These are phyloP conservation scores for Gaeumannomyces tritici DNA, from an alignment of 2,329 filamentous ascomycete genomes.

Conservation along the genomic window DNA sequence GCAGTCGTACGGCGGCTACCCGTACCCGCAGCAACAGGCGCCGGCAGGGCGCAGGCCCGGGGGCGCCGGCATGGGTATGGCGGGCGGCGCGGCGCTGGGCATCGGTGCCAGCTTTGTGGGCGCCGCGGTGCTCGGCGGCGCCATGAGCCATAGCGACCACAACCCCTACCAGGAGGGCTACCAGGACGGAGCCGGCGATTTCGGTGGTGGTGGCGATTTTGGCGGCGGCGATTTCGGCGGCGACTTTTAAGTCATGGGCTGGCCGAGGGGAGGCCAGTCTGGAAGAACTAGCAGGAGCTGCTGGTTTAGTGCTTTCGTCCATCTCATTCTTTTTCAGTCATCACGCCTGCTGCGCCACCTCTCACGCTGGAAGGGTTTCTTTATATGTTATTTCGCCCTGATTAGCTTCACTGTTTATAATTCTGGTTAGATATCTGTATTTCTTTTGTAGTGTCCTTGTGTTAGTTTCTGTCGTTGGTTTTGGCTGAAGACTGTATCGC, in stretches of 20 bases:
- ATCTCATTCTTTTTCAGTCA: too few relatives aligned
- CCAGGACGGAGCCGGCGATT: conserved; percentile 18
- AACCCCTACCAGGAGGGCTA: conserved; percentile 46
- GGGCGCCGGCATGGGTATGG: conserved; percentile 49
- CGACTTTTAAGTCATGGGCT: too few relatives aligned
- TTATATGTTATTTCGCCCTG: neutral
- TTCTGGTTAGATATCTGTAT: neutral
- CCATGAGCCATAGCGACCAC: conserved; percentile 52
- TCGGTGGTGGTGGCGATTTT: conserved; percentile 22
- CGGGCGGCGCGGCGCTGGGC: conserved; percentile 67
- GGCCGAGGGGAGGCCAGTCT: too few relatives aligned
- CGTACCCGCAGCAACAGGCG: conserved; percentile 13
- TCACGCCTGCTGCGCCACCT: too few relatives aligned
- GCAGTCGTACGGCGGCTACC: conserved; percentile 20
- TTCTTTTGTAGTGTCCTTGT: neutral
- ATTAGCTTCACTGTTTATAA: neutral
- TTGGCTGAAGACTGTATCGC: too few relatives aligned
- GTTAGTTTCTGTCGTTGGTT: neutral
- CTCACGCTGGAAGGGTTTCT: neutral
- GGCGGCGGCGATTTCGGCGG: conserved; percentile 20
- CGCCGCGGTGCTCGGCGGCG: conserved; percentile 61
- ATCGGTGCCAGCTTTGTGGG: conserved; percentile 74
- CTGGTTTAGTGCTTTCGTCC: too few relatives aligned
- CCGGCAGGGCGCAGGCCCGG: conserved; percentile 13
- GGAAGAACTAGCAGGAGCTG: too few relatives aligned